A percentile compares a stretch with the other conserved stretches of the same genome.
phyloP scores from a whole-genome alignment of 352 stramenopile species.

The Globisporangium cylindrosporum region DNA sequence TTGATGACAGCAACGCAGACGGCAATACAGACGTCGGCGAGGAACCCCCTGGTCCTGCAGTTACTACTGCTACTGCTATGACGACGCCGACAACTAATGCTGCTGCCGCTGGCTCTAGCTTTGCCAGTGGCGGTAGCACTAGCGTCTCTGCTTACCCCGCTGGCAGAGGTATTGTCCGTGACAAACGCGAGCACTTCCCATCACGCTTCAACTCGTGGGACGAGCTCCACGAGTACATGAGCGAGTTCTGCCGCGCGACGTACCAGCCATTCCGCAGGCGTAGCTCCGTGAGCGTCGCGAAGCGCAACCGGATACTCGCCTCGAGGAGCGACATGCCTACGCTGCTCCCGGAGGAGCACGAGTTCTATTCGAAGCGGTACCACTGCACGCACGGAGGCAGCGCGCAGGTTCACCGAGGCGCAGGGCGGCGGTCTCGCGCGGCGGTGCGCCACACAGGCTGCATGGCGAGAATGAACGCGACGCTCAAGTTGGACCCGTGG shows the following conservation, averaged over 20 bases:
- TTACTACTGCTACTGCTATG: background rate
- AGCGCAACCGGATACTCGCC: slow-evolving; percentile 24
- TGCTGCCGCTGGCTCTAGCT: background rate
- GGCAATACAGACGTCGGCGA: background rate
- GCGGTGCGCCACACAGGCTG: slow-evolving; percentile 12
- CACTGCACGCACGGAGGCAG: slow-evolving; percentile 12
- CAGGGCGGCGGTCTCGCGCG: background rate
- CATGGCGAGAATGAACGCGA: slow-evolving; percentile 8
- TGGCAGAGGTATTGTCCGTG: background rate
- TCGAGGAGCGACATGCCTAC: slow-evolving; percentile 16
- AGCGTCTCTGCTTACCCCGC: background rate
- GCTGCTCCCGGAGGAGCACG: background rate
- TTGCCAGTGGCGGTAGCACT: background rate
- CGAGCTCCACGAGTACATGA: background rate
- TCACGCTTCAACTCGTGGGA: slow-evolving; percentile 2
- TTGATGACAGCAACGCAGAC: background rate
- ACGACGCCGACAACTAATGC: background rate
- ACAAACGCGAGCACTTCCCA: background rate
- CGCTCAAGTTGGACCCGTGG: background rate
- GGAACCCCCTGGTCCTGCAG: no score
- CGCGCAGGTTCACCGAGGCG: background rate
- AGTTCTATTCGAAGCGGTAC: slow-evolving; percentile 7
- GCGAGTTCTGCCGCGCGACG: slow-evolving; percentile 2
- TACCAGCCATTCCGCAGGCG: slow-evolving; percentile 4
- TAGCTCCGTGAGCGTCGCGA: background rate